These are phyloP conservation scores for Pseudozyma hubeiensis DNA, from an alignment of 1,284 basidiomycete species.

Conservation along the genomic window DNA sequence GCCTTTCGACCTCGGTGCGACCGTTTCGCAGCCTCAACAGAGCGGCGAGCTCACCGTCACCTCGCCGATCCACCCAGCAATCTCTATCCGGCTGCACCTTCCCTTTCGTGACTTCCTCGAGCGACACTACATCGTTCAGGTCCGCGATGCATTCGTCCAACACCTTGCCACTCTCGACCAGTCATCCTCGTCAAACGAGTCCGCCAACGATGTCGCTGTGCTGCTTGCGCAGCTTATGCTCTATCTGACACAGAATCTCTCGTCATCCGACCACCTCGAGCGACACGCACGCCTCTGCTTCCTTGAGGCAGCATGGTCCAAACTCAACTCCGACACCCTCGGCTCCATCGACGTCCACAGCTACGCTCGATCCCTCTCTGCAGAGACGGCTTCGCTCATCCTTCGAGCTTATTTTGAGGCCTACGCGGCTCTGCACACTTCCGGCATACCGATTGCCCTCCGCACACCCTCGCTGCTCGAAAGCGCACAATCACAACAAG, in stretches of 20 bases:
- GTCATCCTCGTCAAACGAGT: slow-evolving; percentile 3
- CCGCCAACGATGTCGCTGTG: slow-evolving; percentile 29
- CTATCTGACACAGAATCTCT: slow-evolving; percentile 73
- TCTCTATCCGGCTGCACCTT: background rate
- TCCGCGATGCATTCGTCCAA: background rate
- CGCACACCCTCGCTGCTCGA: slow-evolving; percentile 69
- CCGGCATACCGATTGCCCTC: slow-evolving; percentile 67
- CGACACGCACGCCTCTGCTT: slow-evolving; percentile 73
- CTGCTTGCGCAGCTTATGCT: slow-evolving; percentile 59
- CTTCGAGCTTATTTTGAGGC: slow-evolving; percentile 83
- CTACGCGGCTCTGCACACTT: slow-evolving; percentile 76
- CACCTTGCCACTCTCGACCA: slow-evolving; percentile 14
- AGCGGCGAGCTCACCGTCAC: background rate
- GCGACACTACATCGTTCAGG: background rate
- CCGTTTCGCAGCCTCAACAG: background rate
- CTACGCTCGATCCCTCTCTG: slow-evolving; percentile 79
- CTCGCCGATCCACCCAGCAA: background rate
- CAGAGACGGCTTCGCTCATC: slow-evolving; percentile 79
- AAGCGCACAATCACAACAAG: slow-evolving; percentile 71
- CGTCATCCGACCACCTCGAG: slow-evolving; percentile 77
- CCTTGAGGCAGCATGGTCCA: slow-evolving; percentile 3
- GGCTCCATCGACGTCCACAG: slow-evolving; percentile 75
- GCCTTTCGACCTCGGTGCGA: background rate
- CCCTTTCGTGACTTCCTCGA: background rate
- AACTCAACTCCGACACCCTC: slow-evolving; percentile 3